These are phyloP conservation scores for Porphyrellus cyaneotinctus DNA, from an alignment of 768 basidiomycete genomes.

Conservation along the genomic window DNA sequence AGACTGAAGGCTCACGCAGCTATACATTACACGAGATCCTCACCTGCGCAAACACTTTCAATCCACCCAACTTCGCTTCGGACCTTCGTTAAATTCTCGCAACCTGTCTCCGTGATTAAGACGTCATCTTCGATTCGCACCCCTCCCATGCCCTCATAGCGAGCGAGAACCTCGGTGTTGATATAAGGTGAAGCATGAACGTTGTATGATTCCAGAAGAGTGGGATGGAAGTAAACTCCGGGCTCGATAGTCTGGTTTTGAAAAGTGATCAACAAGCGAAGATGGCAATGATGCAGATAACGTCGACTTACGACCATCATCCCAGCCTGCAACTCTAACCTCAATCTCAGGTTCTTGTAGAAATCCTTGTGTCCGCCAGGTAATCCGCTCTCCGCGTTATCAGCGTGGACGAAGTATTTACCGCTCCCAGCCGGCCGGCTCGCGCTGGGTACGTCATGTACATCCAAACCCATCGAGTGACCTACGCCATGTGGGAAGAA, in stretches of 20 bases:
- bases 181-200: conserved; percentile 53
- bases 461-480: conserved; percentile 90
- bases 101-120: conserved; percentile 66
- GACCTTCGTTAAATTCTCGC: conserved; percentile 83
- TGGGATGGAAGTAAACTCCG: conserved; percentile 81
- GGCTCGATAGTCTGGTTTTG: conserved; percentile 78
- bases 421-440: conserved; percentile 63
- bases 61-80: conserved; percentile 79
- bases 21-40: conserved; percentile 19
- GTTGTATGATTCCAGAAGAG: conserved; percentile 64
- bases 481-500: conserved; percentile 96
- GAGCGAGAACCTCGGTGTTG: conserved; percentile 17
- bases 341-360: conserved; percentile 75
- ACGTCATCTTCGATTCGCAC: conserved; percentile 94
- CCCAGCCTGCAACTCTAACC: conserved; percentile 64
- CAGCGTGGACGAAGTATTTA: conserved; percentile 66
- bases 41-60: conserved; percentile 77
- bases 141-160: conserved; percentile 81
- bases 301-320: conserved; percentile 80
- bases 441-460: conserved; percentile 87
- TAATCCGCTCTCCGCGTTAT: conserved; percentile 62
- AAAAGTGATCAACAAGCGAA: neutral
- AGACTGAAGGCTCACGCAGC: neutral
- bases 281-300: neutral
- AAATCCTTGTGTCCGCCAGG: conserved; percentile 60